Conservation (phyloP, 768 basidiomycete genomes). For the Omphalotus guepiniiformis region DNA sequence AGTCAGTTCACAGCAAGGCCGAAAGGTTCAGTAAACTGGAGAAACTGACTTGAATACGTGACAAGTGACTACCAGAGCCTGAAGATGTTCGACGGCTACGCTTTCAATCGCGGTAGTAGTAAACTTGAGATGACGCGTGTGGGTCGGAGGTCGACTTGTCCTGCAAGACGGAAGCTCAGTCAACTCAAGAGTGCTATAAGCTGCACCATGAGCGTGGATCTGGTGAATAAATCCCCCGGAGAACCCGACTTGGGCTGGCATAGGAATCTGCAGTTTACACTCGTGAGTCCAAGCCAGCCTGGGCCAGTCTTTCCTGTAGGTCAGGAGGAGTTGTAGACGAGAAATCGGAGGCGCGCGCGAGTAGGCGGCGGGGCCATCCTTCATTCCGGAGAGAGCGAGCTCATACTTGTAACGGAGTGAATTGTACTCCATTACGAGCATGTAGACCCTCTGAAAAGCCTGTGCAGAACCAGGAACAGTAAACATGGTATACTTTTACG, state of each 20-base stretch:
- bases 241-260: slow-evolving; percentile 34
- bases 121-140: slow-evolving; percentile 43
- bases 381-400: slow-evolving; percentile 46
- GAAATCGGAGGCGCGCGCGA: slow-evolving; percentile 31
- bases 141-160: slow-evolving; percentile 36
- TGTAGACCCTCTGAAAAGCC: slow-evolving; percentile 44
- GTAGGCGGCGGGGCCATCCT: slow-evolving; percentile 41
- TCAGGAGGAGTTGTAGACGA: slow-evolving; percentile 41
- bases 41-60: slow-evolving; percentile 34
- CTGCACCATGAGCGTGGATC: slow-evolving; percentile 32
- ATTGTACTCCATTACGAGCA: slow-evolving; percentile 42
- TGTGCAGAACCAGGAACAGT: slow-evolving; percentile 15
- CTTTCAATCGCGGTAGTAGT: slow-evolving; percentile 39
- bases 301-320: slow-evolving; percentile 48
- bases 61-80: slow-evolving; percentile 40
- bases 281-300: slow-evolving; percentile 45
- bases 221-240: slow-evolving; percentile 45
- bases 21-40: slow-evolving; percentile 4
- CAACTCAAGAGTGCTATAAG: slow-evolving; percentile 38
- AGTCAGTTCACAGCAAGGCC: not conserved
- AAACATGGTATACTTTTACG: not conserved
- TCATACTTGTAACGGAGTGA: slow-evolving; percentile 48
- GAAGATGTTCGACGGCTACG: slow-evolving; percentile 41
- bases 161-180: slow-evolving; percentile 48
- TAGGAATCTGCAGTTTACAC: slow-evolving; percentile 35